Conservation (phyloP, 208 protist species). For the Trypanosoma scelopori region DNA sequence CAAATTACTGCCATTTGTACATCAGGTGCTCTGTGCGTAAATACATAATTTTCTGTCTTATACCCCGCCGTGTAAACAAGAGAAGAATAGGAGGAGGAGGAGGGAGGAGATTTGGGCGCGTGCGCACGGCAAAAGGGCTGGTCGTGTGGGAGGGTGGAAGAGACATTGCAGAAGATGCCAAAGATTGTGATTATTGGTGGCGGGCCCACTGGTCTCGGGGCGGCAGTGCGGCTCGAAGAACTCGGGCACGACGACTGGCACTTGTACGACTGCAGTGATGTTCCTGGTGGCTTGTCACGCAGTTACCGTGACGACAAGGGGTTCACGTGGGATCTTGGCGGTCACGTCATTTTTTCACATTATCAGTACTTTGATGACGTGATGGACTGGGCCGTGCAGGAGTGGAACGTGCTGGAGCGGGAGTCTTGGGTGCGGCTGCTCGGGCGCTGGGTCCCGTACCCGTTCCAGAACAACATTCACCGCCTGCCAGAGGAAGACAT, state of each 20-base stretch:
- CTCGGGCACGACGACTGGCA: conserved; percentile 49
- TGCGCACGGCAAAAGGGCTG: not conserved
- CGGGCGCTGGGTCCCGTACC: conserved; percentile 66
- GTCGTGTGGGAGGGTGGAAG: not conserved
- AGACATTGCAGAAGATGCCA: not conserved
- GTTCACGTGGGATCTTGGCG: conserved; percentile 82
- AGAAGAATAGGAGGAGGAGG: no score
- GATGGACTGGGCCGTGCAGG: conserved; percentile 49
- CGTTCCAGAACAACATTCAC: conserved; percentile 82
- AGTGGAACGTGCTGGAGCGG: conserved; percentile 59
- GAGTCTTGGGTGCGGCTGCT: conserved; percentile 57
- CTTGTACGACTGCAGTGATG: conserved; percentile 42
- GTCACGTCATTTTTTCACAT: conserved; percentile 85
- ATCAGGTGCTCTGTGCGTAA: no score
- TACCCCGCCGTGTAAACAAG: no score
- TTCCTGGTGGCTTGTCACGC: conserved; percentile 61
- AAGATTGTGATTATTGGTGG: conserved; percentile 67
- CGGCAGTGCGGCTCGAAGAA: conserved; percentile 59
- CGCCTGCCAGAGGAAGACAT: conserved; percentile 50
- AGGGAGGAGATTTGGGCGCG: no score
- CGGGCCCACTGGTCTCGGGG: conserved; percentile 67
- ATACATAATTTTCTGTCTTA: no score
- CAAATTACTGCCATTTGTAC: no score
- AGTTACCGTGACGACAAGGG: conserved; percentile 46
- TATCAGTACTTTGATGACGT: conserved; percentile 83